These are phyloP conservation scores for Cercospora berteroae DNA, from an alignment of 2,329 filamentous ascomycete genomes.

Conservation along the genomic window DNA sequence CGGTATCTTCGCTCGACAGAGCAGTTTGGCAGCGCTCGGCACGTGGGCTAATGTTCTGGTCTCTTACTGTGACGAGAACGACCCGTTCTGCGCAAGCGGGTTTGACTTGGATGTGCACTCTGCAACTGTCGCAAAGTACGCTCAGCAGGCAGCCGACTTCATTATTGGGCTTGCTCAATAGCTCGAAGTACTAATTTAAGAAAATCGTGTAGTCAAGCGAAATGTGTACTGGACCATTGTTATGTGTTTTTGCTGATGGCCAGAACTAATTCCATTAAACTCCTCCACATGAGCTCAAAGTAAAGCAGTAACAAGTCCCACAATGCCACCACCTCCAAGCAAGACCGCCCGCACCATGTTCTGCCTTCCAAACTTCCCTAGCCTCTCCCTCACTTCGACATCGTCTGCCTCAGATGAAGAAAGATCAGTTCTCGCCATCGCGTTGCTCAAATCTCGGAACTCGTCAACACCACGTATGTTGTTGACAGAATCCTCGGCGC, in stretches of 20 bases:
- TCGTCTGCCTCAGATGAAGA: constrained; percentile 42
- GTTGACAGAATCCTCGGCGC: constrained; percentile 29
- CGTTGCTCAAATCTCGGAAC: constrained; percentile 28
- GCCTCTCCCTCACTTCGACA: constrained; percentile 40
- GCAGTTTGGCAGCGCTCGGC: constrained; percentile 20
- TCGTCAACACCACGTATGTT: constrained; percentile 24
- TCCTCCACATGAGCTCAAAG: neutral
- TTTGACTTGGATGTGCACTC: constrained; percentile 24
- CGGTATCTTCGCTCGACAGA: constrained; percentile 30
- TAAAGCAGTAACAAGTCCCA: constrained; percentile 28
- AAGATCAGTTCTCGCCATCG: constrained; percentile 35
- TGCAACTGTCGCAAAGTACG: constrained; percentile 20
- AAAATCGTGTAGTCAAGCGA: neutral
- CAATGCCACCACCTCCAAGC: constrained; percentile 29
- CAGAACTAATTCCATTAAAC: neutral
- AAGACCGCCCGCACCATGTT: constrained; percentile 29
- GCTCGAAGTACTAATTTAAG: neutral
- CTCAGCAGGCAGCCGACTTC: constrained; percentile 24
- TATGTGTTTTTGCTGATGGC: neutral
- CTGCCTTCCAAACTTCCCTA: constrained; percentile 33
- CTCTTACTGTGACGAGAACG: constrained; percentile 29
- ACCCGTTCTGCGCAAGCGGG: constrained; percentile 28
- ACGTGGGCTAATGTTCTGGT: constrained; percentile 24
- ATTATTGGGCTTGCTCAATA: constrained; percentile 18
- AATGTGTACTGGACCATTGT: neutral